Conservation (phyloP, 345 rosid genomes). For the Eucalyptus caleyi region DNA sequence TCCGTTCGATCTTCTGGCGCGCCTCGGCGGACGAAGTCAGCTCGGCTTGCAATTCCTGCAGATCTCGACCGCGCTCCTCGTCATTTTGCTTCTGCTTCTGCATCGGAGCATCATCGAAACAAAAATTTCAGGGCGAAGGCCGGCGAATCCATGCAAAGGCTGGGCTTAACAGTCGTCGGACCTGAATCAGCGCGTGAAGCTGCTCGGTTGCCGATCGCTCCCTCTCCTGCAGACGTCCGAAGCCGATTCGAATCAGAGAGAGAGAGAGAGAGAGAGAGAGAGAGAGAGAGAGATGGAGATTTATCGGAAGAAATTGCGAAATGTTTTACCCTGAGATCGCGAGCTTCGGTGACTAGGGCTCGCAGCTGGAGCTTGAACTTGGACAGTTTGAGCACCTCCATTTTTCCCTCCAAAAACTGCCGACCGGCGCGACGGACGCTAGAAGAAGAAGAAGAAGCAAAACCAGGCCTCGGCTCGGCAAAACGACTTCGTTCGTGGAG, state of each 20-base stretch:
- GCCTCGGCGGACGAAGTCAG: conserved; percentile 36
- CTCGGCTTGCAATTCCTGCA: conserved; percentile 54
- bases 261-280: background rate
- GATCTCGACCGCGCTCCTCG: conserved; percentile 42
- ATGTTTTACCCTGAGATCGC: conserved; percentile 47
- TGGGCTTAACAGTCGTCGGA: background rate
- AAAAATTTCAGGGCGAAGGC: background rate
- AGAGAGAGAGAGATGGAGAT: background rate
- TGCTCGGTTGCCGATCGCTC: conserved; percentile 49
- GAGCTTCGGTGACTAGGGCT: conserved; percentile 46
- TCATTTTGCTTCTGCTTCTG: conserved; percentile 71
- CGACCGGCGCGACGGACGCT: background rate
- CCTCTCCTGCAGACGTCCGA: conserved; percentile 23
- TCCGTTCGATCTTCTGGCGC: conserved; percentile 45
- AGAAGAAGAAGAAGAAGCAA: background rate
- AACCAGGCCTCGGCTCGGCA: background rate
- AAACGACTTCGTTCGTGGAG: background rate
- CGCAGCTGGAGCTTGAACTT: conserved; percentile 78
- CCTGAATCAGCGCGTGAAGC: conserved; percentile 37
- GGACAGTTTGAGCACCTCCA: conserved; percentile 78
- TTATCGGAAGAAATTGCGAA: background rate
- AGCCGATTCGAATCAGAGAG: background rate
- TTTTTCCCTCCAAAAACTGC: conserved; percentile 5
- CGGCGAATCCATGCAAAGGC: background rate
- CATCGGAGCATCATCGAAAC: background rate